A percentile compares a stretch with the other conserved stretches of the same genome.
Evolutionary conservation across 2,329 filamentous ascomycete genomes (phyloP).

Genomic region (Alternaria sp.): DNA sequence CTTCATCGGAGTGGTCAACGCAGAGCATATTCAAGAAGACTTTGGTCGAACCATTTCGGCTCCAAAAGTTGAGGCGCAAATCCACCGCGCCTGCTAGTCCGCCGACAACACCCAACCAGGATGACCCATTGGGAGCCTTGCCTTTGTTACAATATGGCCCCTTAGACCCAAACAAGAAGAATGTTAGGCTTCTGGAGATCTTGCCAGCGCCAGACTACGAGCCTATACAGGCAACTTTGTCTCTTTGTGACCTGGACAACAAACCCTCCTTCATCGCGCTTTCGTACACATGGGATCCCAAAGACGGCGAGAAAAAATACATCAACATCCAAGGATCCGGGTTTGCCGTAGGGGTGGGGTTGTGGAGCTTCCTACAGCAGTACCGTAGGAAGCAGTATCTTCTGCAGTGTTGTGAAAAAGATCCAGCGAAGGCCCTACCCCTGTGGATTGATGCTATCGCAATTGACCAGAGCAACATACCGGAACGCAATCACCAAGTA

Average conservation of each 20-base stretch:
- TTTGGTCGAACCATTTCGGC: slow-evolving; percentile 15
- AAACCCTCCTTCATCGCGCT: slow-evolving; percentile 23
- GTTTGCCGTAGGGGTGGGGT: slow-evolving; percentile 19
- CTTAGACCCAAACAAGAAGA: slow-evolving; percentile 16
- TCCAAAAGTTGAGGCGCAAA: slow-evolving; percentile 7
- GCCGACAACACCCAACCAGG: background rate
- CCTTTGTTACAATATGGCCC: slow-evolving; percentile 15
- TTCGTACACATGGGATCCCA: slow-evolving; percentile 28
- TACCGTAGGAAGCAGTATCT: slow-evolving; percentile 20
- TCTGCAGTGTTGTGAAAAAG: slow-evolving; percentile 10
- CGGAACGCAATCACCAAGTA: slow-evolving; percentile 25
- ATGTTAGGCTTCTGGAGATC: slow-evolving; percentile 20
- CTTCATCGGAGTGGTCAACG: background rate
- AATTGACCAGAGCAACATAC: slow-evolving; percentile 24
- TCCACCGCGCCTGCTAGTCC: slow-evolving; percentile 4
- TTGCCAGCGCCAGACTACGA: slow-evolving; percentile 14
- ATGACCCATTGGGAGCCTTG: background rate
- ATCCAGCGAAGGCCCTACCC: background rate
- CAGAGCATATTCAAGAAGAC: slow-evolving; percentile 14
- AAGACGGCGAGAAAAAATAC: slow-evolving; percentile 11
- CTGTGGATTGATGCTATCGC: slow-evolving; percentile 29
- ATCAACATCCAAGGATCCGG: slow-evolving; percentile 18
- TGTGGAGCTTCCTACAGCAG: slow-evolving; percentile 27
- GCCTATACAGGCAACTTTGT: slow-evolving; percentile 10
- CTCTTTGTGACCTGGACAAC: slow-evolving; percentile 20